These are phyloP conservation scores for Penicillium sclerotiorum DNA, from an alignment of 2,329 filamentous ascomycete genomes.

Conservation along the genomic window DNA sequence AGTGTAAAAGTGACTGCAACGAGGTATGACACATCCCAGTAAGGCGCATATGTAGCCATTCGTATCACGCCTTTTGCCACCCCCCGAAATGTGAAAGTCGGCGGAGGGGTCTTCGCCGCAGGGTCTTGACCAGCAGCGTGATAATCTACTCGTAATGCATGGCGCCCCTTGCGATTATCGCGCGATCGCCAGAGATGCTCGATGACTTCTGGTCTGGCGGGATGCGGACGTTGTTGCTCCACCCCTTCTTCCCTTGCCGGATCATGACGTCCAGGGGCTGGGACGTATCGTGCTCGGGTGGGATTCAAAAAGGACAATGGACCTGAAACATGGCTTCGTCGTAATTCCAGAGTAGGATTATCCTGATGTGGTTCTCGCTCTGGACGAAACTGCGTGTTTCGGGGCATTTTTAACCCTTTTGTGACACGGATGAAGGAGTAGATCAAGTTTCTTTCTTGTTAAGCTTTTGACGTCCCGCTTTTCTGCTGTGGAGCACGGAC, in stretches of 20 bases:
- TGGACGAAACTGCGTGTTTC: constrained; percentile 19
- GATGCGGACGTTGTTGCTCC: background rate
- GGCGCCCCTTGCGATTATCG: constrained; percentile 54
- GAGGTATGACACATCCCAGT: constrained; percentile 61
- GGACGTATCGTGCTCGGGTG: constrained; percentile 45
- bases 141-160: constrained; percentile 41
- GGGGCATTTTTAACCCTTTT: constrained; percentile 10
- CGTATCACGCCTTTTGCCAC: constrained; percentile 44
- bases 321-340: constrained; percentile 32
- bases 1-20: constrained; percentile 58
- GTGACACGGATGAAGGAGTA: background rate
- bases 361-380: constrained; percentile 15
- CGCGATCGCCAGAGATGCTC: constrained; percentile 47
- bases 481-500: too few relatives aligned
- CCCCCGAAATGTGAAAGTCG: constrained; percentile 35
- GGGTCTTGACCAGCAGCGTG: background rate
- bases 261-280: background rate
- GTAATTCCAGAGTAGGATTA: constrained; percentile 11
- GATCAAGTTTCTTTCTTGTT: too few relatives aligned
- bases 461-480: background rate
- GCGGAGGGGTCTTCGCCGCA: constrained; percentile 31
- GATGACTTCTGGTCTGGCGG: constrained; percentile 11
- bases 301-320: constrained; percentile 55
- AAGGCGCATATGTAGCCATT: constrained; percentile 55
- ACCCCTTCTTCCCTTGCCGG: too few relatives aligned